Conservation (phyloP, 23 red algal species). For the Chondrus crispus region DNA sequence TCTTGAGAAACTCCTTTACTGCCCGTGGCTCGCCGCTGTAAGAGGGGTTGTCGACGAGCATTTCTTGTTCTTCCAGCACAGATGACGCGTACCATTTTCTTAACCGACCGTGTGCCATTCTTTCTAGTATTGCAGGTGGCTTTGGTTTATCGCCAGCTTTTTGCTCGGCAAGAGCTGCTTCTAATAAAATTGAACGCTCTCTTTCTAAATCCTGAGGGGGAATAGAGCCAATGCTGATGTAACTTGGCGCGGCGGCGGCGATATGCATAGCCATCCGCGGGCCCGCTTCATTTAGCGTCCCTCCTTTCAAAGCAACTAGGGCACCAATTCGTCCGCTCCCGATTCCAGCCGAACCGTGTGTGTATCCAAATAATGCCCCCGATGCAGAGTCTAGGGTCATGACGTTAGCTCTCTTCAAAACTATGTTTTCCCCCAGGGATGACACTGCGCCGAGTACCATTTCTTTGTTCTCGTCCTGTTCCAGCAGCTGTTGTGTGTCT, state of each 20-base stretch:
- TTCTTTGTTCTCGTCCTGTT: neutral
- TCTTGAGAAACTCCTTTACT: neutral
- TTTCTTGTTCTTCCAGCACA: constrained; percentile 64
- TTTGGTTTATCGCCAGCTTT: neutral
- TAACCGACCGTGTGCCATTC: constrained; percentile 41
- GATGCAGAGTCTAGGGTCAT: neutral
- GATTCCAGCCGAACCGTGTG: constrained; percentile 18
- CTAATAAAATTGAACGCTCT: constrained; percentile 31
- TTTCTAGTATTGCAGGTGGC: neutral
- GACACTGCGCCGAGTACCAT: constrained; percentile 18
- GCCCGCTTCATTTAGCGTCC: neutral
- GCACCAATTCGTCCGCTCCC: constrained; percentile 53
- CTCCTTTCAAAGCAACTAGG: constrained; percentile 46
- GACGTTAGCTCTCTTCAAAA: constrained; percentile 19
- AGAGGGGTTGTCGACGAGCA: constrained; percentile 38
- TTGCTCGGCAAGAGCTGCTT: constrained; percentile 3
- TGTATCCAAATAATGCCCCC: constrained; percentile 34
- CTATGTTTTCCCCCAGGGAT: constrained; percentile 60
- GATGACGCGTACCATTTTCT: constrained; percentile 26
- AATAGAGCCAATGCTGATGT: neutral
- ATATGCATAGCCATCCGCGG: constrained; percentile 55
- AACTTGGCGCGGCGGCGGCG: constrained; percentile 51
- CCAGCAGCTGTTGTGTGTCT: neutral
- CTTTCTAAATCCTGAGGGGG: constrained; percentile 24
- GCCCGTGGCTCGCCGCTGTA: constrained; percentile 47